Evolutionary conservation across 2,329 filamentous ascomycete genomes (phyloP).

Genomic region (Diplodia corticola): DNA sequence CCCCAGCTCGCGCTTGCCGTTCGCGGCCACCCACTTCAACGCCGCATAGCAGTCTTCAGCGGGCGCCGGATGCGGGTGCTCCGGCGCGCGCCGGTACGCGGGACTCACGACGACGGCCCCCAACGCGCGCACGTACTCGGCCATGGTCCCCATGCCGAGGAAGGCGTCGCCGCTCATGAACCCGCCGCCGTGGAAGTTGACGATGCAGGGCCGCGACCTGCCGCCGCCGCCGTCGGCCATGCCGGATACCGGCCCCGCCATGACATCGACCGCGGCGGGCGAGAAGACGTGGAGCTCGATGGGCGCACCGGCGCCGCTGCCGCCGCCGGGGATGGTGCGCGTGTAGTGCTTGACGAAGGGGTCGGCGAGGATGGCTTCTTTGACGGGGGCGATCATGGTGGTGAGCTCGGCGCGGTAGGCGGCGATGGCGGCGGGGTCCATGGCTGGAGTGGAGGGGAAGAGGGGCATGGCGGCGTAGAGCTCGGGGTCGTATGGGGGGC

Average conservation of each 20-base stretch:
- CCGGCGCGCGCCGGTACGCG: conserved; percentile 49
- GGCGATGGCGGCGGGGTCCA: too few species aligned
- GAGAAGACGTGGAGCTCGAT: not conserved
- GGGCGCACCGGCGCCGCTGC: not conserved
- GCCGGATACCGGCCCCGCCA: too few species aligned
- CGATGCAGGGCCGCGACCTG: not conserved
- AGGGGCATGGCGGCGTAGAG: not conserved
- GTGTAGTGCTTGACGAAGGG: not conserved
- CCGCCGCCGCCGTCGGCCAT: conserved; percentile 31
- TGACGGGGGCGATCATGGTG: not conserved
- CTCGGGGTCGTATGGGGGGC: not conserved
- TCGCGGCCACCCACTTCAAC: conserved; percentile 41
- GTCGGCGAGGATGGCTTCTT: not conserved
- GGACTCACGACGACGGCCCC: conserved; percentile 41
- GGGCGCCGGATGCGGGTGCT: conserved; percentile 40
- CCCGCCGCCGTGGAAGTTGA: conserved; percentile 47
- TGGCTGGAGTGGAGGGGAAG: not conserved
- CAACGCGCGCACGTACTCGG: conserved; percentile 29
- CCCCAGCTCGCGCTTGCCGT: conserved; percentile 41
- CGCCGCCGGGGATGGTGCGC: not conserved
- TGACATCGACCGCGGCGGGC: not conserved
- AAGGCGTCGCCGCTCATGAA: conserved; percentile 35
- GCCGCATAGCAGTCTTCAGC: conserved; percentile 45
- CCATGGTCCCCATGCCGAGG: conserved; percentile 33
- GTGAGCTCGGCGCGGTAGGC: not conserved